These are phyloP conservation scores for Komagataella pseudopastoris DNA, from an alignment of 805 yeast species.

Conservation along the genomic window DNA sequence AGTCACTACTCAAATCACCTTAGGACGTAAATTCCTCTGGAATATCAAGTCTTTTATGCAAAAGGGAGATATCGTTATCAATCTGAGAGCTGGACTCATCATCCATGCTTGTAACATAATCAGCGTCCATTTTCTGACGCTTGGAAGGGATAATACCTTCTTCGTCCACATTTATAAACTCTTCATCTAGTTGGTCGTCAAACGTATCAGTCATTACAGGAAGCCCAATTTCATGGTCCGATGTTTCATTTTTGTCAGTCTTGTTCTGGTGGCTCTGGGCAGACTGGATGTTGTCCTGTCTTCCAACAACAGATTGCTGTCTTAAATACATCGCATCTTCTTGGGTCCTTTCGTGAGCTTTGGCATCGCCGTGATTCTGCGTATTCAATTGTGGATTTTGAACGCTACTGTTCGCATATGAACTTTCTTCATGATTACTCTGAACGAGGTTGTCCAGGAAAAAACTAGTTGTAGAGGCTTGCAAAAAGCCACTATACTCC, in stretches of 20 bases:
- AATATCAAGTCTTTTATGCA: neutral
- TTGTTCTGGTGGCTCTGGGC: neutral
- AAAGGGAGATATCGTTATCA: neutral
- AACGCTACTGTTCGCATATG: neutral
- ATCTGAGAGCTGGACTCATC: neutral
- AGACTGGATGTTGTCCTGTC: neutral
- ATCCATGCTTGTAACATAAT: neutral
- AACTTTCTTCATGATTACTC: neutral
- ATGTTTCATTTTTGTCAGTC: neutral
- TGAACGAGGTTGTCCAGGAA: neutral
- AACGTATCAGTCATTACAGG: neutral
- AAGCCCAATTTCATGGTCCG: neutral
- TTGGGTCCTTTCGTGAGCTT: neutral
- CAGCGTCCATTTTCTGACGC: neutral
- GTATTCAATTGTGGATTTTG: neutral
- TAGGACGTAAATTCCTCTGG: neutral
- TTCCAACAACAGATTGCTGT: neutral
- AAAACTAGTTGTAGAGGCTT: neutral
- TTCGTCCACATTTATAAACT: neutral
- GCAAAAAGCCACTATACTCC: constrained; percentile 40
- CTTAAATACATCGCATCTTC: neutral
- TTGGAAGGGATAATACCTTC: neutral
- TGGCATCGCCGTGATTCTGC: neutral
- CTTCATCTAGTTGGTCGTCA: neutral
- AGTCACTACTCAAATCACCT: neutral